A percentile compares a stretch with the other conserved stretches of the same genome.
phyloP scores from a whole-genome alignment of 2,329 filamentous ascomycete genomes.

The Blastomyces emzantsi region DNA sequence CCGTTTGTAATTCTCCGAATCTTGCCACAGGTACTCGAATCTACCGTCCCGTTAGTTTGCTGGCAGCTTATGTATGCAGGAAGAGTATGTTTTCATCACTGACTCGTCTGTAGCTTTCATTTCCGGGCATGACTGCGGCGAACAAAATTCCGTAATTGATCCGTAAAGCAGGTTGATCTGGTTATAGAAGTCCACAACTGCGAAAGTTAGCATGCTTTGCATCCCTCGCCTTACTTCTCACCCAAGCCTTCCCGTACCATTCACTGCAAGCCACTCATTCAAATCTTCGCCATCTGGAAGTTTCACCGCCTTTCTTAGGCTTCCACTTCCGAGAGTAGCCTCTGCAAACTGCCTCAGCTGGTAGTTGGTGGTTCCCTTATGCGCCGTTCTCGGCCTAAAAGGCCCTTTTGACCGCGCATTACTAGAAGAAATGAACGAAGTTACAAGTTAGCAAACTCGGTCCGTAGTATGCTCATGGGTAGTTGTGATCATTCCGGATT shows the following conservation, averaged over 20 bases:
- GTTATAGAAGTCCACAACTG: slow-evolving; percentile 99
- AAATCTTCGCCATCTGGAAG: slow-evolving; percentile 94
- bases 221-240: slow-evolving; percentile 2
- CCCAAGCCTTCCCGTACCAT: slow-evolving; percentile 54
- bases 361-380: slow-evolving; percentile 82
- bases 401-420: slow-evolving; percentile 83
- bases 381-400: slow-evolving; percentile 77
- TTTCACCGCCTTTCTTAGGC: slow-evolving; percentile 91
- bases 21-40: slow-evolving; percentile 99
- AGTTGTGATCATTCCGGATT: slow-evolving; percentile 1
- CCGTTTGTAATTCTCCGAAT: slow-evolving; percentile 84
- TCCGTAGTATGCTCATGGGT: slow-evolving; percentile 16
- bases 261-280: slow-evolving; percentile 97
- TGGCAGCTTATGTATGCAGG: background rate
- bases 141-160: slow-evolving; percentile 98
- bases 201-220: slow-evolving; percentile 21
- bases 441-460: background rate
- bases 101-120: slow-evolving; percentile 99
- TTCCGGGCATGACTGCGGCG: slow-evolving; percentile 90
- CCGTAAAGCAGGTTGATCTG: slow-evolving; percentile 99
- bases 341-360: slow-evolving; percentile 97
- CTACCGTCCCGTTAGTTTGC: slow-evolving; percentile 34
- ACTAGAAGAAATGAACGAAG: slow-evolving; percentile 38
- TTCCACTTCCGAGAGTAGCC: slow-evolving; percentile 89
- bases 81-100: slow-evolving; percentile 21